These are phyloP conservation scores for Dendrostoma leiphaemia DNA, from an alignment of 2,329 filamentous ascomycete species.

Conservation along the genomic window DNA sequence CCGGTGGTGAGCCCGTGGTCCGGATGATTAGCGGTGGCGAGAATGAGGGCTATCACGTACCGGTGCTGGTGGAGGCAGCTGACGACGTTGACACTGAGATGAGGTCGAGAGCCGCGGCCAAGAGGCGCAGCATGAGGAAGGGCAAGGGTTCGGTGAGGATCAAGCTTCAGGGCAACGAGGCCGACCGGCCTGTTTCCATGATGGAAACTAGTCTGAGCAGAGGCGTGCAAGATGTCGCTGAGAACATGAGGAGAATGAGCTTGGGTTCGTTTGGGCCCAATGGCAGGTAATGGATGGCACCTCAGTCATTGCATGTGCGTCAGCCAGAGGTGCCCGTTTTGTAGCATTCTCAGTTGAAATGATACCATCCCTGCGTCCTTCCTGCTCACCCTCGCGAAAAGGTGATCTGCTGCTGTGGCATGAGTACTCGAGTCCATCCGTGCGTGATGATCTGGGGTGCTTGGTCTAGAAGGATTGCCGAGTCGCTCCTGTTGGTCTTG, in stretches of 20 bases:
- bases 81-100: constrained; percentile 10
- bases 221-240: constrained; percentile 1
- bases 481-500: no score
- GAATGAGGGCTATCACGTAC: constrained; percentile 65
- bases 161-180: not conserved
- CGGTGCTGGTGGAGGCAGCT: constrained; percentile 25
- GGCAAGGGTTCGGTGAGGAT: constrained; percentile 15
- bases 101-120: constrained; percentile 16
- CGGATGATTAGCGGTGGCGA: constrained; percentile 40
- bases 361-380: no score
- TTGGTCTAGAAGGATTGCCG: no score
- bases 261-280: constrained; percentile 1
- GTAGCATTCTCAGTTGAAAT: no score
- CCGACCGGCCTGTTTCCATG: not conserved
- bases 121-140: constrained; percentile 16
- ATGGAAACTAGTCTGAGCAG: not conserved
- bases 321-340: not conserved
- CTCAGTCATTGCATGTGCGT: not conserved
- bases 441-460: no score
- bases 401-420: no score
- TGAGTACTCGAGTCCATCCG: no score
- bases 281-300: not conserved
- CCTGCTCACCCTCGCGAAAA: no score
- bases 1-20: constrained; percentile 52
- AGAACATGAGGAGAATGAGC: constrained; percentile 9